Percentiles rank a stretch among this genome's conserved stretches.
Evolutionary conservation across 2,329 filamentous ascomycete genomes (phyloP).

Genomic region (Ophiocordyceps camponoti-leonardi): DNA sequence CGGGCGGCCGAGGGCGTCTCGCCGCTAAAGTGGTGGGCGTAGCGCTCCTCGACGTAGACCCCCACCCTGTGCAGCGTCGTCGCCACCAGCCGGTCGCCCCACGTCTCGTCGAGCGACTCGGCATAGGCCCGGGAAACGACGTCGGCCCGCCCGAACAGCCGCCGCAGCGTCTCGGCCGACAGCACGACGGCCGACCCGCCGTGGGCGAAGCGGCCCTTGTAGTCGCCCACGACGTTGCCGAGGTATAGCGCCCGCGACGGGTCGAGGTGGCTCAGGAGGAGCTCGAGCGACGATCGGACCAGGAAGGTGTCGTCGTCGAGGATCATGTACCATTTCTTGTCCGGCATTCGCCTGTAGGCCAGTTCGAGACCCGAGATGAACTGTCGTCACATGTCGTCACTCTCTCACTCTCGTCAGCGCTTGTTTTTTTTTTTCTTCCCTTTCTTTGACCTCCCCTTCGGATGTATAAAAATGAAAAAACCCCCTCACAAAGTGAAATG

Average conservation of each 20-base stretch:
- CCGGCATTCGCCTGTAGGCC: slow-evolving; percentile 28
- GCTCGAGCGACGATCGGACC: slow-evolving; percentile 27
- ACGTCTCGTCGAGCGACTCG: slow-evolving; percentile 31
- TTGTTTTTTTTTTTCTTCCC: too few relatives aligned
- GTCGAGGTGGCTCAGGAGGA: slow-evolving; percentile 32
- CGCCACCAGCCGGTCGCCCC: slow-evolving; percentile 36
- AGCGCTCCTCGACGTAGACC: slow-evolving; percentile 36
- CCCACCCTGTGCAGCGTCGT: slow-evolving; percentile 34
- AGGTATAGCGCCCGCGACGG: slow-evolving; percentile 28
- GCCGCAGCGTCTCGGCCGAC: slow-evolving; percentile 30
- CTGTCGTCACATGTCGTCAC: too few relatives aligned
- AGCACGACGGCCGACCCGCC: slow-evolving; percentile 37
- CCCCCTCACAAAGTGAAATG: too few relatives aligned
- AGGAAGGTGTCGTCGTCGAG: slow-evolving; percentile 41
- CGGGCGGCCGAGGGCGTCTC: slow-evolving; percentile 30
- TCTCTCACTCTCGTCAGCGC: not conserved
- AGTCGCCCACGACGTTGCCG: slow-evolving; percentile 40
- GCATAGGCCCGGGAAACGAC: slow-evolving; percentile 25
- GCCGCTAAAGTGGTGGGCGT: slow-evolving; percentile 37
- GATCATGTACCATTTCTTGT: slow-evolving; percentile 42
- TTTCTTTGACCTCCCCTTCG: too few relatives aligned
- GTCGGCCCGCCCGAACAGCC: slow-evolving; percentile 24
- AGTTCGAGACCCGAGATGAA: slow-evolving; percentile 38
- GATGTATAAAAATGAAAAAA: too few relatives aligned
- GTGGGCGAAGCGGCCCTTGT: slow-evolving; percentile 36